Base-by-base conservation (phyloP, 345 rosid species). In the Syzygium jambos region DNA sequence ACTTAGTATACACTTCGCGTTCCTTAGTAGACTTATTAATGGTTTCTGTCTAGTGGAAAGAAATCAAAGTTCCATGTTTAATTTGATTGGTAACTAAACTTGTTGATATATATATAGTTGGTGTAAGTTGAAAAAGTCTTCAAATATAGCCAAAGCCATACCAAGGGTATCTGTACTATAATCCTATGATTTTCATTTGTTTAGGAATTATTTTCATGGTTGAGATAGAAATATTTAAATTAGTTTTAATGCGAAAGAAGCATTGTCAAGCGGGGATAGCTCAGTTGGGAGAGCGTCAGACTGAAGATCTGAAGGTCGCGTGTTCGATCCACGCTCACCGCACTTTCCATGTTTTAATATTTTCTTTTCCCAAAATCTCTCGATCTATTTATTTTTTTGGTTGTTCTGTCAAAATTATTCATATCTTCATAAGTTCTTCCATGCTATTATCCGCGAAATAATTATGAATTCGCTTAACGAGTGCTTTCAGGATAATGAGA, bases 231-330 rank as follows among this genome's bases (percentile, higher is more conserved):
- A 5, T 23, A 10, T 0, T 56, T 23, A 56, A 3, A 0, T 0
- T 11, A 25, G 0, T 11, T 57, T 57, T 25, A 57, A n/a, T 14
- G 73, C 6, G 11, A 30, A 0, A 1, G 4, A 0, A 0, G 0
- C 0, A 3, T 2, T 3, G 2, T 1, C 5, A 0, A 1, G 96
- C 94, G 96, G 96, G 95, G 96, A 93, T 95, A 95, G 97, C 95
- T 95, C 95, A 94, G 96, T 95, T 95, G 98, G 97, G 98, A 94
- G 95, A 94, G 98, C 96, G 94, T 96, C 96, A 93, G 98, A 94
- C 97, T 96, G 97, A 96, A 96, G 98, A 95, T 95, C 96, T 95
- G 96, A 94, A 95, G 98, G 98, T 92, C 96, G 93, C 96, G 95
- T 94, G 96, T 96, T 96, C 97, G 95, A 92, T 94, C 96, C 93